These are phyloP conservation scores for Emergomyces orientalis DNA, from an alignment of 2,329 filamentous ascomycete genomes.

Conservation along the genomic window DNA sequence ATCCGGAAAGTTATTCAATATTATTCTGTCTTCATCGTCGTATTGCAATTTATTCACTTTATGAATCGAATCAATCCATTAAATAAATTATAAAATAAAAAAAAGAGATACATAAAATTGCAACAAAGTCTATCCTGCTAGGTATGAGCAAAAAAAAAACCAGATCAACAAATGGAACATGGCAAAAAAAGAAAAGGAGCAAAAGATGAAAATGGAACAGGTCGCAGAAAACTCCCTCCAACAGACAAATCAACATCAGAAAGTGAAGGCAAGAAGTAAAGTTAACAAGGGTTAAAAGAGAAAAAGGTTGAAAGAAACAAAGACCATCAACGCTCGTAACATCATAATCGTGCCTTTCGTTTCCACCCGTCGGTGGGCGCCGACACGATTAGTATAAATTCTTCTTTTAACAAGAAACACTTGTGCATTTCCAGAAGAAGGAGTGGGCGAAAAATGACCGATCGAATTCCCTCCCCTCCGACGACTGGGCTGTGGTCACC, in stretches of 20 bases:
- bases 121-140: conserved; percentile 1
- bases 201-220: background rate
- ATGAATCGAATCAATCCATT: background rate
- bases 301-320: background rate
- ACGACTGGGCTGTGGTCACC: too few relatives aligned
- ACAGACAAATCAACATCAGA: background rate
- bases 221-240: background rate
- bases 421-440: background rate
- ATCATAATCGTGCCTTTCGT: background rate
- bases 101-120: background rate
- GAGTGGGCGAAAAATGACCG: background rate
- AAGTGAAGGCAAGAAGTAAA: too few relatives aligned
- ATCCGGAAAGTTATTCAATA: background rate
- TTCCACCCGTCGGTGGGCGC: background rate
- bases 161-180: background rate
- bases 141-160: background rate
- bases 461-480: background rate
- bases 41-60: background rate
- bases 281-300: too few relatives aligned
- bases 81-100: background rate
- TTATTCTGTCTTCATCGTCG: background rate
- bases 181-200: background rate
- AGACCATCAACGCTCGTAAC: background rate
- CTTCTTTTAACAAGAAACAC: background rate
- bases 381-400: background rate